Conservation (phyloP, 179 eudicot genomes). For the Gypsophila paniculata region DNA sequence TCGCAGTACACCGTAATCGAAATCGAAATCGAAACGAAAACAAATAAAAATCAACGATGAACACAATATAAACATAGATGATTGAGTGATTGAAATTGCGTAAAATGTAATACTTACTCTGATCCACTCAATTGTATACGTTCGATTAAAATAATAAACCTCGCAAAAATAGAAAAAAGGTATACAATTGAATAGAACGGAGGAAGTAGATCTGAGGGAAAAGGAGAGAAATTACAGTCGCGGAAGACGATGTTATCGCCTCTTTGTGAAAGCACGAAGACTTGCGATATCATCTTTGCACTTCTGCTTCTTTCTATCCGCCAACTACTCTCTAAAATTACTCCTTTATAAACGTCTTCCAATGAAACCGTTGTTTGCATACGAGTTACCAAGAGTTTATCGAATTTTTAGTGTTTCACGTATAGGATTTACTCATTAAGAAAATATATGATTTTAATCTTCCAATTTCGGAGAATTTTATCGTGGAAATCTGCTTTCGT, state of each 20-base stretch:
- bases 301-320: no score
- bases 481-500: background rate
- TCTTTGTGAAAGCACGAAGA: conserved; percentile 13
- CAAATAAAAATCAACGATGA: background rate
- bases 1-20: background rate
- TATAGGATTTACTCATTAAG: no score
- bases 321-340: no score
- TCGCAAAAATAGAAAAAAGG: conserved; percentile 22
- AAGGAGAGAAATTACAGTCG: conserved; percentile 11
- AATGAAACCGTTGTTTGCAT: no score
- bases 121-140: no score
- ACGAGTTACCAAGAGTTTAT: no score
- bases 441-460: no score
- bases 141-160: no score
- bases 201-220: background rate
- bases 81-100: conserved; percentile 9
- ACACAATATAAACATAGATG: background rate
- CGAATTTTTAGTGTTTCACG: no score
- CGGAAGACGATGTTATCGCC: conserved; percentile 16
- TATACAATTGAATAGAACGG: no score
- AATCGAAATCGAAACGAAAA: background rate
- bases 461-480: no score
- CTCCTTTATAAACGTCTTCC: no score
- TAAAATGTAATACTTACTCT: background rate
- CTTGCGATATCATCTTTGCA: conserved; percentile 4